Base-by-base conservation (phyloP, 2,329 filamentous ascomycete species). In the Neonectria ditissima region DNA sequence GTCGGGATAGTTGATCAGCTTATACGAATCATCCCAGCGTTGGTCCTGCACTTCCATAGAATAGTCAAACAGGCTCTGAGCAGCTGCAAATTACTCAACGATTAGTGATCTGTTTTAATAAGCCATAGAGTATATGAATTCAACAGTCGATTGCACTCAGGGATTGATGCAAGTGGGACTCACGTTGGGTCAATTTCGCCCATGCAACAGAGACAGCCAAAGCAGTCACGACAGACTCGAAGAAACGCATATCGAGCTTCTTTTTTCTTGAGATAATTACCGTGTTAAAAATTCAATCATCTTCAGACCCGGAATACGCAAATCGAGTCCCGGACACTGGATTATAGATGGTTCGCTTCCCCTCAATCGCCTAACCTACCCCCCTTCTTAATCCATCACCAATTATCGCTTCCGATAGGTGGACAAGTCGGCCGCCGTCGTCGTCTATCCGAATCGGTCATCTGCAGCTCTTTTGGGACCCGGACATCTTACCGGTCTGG, bases 1-100 rank as follows among this genome's bases (percentile, higher is more conserved):
- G 50, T 82, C 78, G 11, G 74, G 73, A 54, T 82, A 83, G 64
- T 71, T 77, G 24, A 83, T 77, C 48, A 78, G 79, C 22, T 80
- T 79, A 66, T 83, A 83, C 2, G 74, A 77, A 8, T 75, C 68
- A 63, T 83, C 81, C 55, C 76, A 83, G 44, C 80, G 71, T 2
- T 72, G 70, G 56, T 82, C 80, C 22, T 74, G 71, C 4, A 81
- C 74, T 11, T 69, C 62, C 79, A 82, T 81, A 1, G 79, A 77
- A 48, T 77, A 81, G 59, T 80, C 77, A 39, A 81, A 80, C 18
- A 79, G 65, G 59, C 68, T 74, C 58, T 79, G 78, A 1, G 78
- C 78, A 63, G 67, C 77, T 79, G 20, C 10, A 37, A 11, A 28
- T 2, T 3, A 16, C 18, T 7, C 2, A 5, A 18, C 16, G 6